Evolutionary conservation across 495 filamentous ascomycete species (phyloP).

Genomic region (Talaromyces liani): DNA sequence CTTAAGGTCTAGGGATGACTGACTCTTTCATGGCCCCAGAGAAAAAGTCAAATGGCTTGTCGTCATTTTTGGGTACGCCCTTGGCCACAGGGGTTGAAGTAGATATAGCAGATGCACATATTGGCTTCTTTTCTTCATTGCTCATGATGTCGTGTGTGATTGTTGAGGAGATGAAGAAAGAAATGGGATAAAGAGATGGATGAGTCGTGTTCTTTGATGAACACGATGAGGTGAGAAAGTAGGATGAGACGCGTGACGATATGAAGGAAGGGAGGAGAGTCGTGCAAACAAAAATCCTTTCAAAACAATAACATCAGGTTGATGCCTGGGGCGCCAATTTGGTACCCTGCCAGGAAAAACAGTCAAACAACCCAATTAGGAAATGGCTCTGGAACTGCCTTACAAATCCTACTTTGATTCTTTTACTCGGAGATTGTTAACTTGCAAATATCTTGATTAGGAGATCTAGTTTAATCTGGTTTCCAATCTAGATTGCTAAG

Average conservation of each 20-base stretch:
- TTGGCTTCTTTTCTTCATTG: not conserved
- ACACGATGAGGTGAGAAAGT: not conserved
- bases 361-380: not conserved
- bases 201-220: not conserved
- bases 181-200: not conserved
- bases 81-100: not conserved
- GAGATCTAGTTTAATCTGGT: not conserved
- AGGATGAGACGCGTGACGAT: not conserved
- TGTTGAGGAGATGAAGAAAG: not conserved
- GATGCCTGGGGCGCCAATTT: not conserved
- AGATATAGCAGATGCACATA: not conserved
- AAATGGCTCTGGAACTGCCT: not conserved
- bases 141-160: not conserved
- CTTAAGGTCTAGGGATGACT: not conserved
- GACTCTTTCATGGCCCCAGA: not conserved
- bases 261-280: not conserved
- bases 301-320: not conserved
- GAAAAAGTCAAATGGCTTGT: not conserved
- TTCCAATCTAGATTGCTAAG: too few species aligned
- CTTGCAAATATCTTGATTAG: not conserved
- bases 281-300: not conserved
- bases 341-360: not conserved
- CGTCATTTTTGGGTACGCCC: not conserved
- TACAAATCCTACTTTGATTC: not conserved
- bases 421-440: not conserved